Evolutionary conservation across 2,329 filamentous ascomycete genomes (phyloP).

Genomic region (Fusarium clavum): DNA sequence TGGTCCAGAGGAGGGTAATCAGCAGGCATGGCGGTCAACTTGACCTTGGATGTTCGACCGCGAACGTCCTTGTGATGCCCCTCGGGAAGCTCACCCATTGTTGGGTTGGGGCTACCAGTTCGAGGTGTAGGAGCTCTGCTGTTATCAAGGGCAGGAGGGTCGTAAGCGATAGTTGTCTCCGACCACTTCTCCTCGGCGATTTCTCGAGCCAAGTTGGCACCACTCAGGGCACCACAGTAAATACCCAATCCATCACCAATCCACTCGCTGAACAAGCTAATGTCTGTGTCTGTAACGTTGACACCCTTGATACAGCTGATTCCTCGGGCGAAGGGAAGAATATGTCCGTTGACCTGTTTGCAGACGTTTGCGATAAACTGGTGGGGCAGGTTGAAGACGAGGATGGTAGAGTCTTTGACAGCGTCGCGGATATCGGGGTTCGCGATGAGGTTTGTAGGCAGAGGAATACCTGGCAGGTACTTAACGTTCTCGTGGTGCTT

Average conservation of each 20-base stretch:
- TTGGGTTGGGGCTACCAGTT: slow-evolving; percentile 60
- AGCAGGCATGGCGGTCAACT: slow-evolving; percentile 78
- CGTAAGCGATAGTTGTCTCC: slow-evolving; percentile 96
- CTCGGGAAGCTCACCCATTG: slow-evolving; percentile 65
- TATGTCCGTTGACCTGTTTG: slow-evolving; percentile 85
- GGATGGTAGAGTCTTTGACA: slow-evolving; percentile 84
- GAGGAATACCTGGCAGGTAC: slow-evolving; percentile 88
- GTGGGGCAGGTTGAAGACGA: slow-evolving; percentile 96
- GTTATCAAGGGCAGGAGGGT: slow-evolving; percentile 85
- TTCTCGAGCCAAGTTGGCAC: slow-evolving; percentile 95
- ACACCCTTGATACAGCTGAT: slow-evolving; percentile 99
- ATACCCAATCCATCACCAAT: slow-evolving; percentile 93
- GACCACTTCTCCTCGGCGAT: slow-evolving; percentile 97
- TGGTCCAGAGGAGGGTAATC: slow-evolving; percentile 92
- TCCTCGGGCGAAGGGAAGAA: slow-evolving; percentile 89
- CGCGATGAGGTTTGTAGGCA: slow-evolving; percentile 86
- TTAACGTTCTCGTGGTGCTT: slow-evolving; percentile 95
- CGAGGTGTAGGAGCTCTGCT: slow-evolving; percentile 74
- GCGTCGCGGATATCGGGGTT: slow-evolving; percentile 84
- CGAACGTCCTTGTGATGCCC: slow-evolving; percentile 76
- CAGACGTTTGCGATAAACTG: slow-evolving; percentile 94
- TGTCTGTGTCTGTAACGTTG: slow-evolving; percentile 85
- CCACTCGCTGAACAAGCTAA: slow-evolving; percentile 92
- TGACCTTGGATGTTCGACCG: slow-evolving; percentile 74
- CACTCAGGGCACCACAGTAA: slow-evolving; percentile 95